phyloP scores from a whole-genome alignment of 192 early-diverging fungal species.

The Umbelopsis sp. region DNA sequence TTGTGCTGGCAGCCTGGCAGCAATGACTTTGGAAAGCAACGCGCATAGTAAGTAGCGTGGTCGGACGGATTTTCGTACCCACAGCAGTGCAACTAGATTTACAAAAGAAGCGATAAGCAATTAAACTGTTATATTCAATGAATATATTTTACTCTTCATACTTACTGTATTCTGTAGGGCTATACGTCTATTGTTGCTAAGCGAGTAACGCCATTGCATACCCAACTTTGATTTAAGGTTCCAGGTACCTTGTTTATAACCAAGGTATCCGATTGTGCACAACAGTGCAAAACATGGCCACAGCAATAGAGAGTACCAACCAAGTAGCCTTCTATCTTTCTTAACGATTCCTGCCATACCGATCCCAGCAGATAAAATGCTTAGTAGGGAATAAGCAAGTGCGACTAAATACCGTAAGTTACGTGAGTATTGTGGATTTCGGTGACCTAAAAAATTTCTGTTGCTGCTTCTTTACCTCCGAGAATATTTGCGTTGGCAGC shows the following conservation, averaged over 20 bases:
- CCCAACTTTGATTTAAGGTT: conserved; percentile 37
- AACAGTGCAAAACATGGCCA: conserved; percentile 43
- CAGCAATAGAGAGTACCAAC: conserved; percentile 24
- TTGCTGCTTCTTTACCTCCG: conserved; percentile 20
- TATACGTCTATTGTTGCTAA: conserved; percentile 30
- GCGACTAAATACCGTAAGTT: conserved; percentile 31
- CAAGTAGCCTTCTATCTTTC: conserved; percentile 34
- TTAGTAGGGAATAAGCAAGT: conserved; percentile 21
- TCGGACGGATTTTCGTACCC: conserved; percentile 33
- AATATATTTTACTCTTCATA: neutral
- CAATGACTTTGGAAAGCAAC: conserved; percentile 39
- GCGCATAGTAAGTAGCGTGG: conserved; percentile 37
- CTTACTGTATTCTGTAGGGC: conserved; percentile 39
- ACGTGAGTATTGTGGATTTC: neutral
- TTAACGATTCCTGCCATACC: conserved; percentile 35
- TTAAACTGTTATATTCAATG: neutral
- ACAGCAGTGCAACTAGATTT: conserved; percentile 42
- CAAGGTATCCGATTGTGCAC: conserved; percentile 38
- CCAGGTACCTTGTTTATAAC: conserved; percentile 32
- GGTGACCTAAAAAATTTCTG: too few relatives aligned
- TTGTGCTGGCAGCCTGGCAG: conserved; percentile 45
- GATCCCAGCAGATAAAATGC: conserved; percentile 22
- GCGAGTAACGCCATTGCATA: conserved; percentile 36
- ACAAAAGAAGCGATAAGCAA: neutral
- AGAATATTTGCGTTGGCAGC: conserved; percentile 9